Conservation (phyloP, 441 rosid species). For the Codiaeum variegatum region DNA sequence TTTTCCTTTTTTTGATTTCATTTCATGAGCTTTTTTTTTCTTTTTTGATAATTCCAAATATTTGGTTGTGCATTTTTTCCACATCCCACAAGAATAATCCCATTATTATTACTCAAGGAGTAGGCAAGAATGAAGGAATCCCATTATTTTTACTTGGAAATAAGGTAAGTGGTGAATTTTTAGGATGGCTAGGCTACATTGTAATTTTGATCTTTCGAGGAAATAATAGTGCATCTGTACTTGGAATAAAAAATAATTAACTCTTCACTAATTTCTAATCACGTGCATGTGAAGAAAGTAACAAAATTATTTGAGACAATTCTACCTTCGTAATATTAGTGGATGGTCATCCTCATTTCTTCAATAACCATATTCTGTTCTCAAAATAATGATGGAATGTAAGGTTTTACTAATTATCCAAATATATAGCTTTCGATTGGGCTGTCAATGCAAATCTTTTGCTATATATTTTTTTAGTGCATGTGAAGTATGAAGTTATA, state of each 20-base stretch:
- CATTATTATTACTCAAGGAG: too few species aligned
- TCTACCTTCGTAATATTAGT: neutral
- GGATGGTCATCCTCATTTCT: neutral
- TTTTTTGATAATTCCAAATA: neutral
- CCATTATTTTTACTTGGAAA: neutral
- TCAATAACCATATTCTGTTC: neutral
- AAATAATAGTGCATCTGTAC: neutral
- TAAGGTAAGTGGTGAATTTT: neutral
- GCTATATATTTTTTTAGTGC: neutral
- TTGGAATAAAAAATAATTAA: neutral
- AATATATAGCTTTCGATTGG: neutral
- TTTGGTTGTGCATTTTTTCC: neutral
- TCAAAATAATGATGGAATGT: neutral
- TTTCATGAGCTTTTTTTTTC: neutral
- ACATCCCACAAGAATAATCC: neutral
- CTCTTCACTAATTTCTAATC: too few species aligned
- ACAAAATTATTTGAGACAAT: neutral
- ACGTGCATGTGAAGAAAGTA: neutral
- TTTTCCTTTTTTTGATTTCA: too few species aligned
- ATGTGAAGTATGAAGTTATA: neutral
- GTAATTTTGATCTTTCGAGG: neutral
- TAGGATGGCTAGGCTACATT: neutral
- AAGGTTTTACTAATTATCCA: neutral
- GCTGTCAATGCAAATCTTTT: neutral
- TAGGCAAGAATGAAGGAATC: neutral